These are phyloP conservation scores for Pachyrhizus erosus DNA, from an alignment of 306 rosid species.

Conservation along the genomic window DNA sequence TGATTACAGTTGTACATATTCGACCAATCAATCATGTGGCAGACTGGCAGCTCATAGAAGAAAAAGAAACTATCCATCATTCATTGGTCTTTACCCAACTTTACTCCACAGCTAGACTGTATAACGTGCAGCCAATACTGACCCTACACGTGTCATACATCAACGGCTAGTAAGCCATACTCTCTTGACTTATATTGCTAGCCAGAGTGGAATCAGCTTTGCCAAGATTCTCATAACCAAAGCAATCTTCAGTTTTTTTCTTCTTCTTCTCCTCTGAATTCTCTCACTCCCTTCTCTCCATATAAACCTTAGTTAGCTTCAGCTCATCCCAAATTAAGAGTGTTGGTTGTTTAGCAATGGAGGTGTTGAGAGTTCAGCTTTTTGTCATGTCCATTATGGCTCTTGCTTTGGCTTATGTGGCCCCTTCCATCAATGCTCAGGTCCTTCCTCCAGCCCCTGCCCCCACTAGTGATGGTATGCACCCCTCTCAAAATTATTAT, in stretches of 20 bases:
- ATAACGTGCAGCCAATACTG: conserved; percentile 49
- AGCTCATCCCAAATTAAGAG: neutral
- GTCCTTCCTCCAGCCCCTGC: conserved; percentile 69
- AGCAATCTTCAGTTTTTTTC: neutral
- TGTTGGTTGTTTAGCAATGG: conserved; percentile 43
- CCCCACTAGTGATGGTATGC: conserved; percentile 72
- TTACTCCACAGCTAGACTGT: conserved; percentile 45
- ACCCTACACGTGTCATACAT: conserved; percentile 51
- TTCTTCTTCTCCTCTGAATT: neutral
- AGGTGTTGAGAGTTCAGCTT: conserved; percentile 55
- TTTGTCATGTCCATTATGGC: conserved; percentile 48
- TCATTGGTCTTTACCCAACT: neutral
- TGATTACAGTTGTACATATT: conserved; percentile 41
- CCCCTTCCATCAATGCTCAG: conserved; percentile 64
- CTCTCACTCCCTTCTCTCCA: neutral
- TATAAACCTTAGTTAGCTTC: conserved; percentile 22
- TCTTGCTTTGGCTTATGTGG: conserved; percentile 48
- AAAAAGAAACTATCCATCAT: neutral
- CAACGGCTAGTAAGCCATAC: conserved; percentile 32
- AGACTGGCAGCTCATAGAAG: conserved; percentile 1
- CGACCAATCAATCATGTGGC: conserved; percentile 35
- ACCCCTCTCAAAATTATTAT: neutral
- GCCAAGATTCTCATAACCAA: conserved; percentile 47
- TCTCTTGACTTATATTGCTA: conserved; percentile 26
- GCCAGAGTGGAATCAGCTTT: conserved; percentile 52